Percentiles rank a stretch among this genome's conserved stretches.
Conservation (phyloP, 2,329 filamentous ascomycete genomes). For the Diaporthe ampelina region DNA sequence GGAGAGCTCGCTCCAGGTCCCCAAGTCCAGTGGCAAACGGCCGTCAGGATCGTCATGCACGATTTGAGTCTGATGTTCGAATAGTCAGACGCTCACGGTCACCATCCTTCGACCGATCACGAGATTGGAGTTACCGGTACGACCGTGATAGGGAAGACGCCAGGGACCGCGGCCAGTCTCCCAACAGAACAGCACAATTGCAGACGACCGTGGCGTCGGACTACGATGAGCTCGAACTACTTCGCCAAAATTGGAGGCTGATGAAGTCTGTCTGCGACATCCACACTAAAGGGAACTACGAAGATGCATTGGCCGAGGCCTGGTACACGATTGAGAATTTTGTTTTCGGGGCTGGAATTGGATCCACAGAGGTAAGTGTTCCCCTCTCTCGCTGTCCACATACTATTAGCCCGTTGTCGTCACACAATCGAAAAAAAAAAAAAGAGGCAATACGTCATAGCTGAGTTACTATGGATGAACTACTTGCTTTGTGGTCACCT, state of each 20-base stretch:
- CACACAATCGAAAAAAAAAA: no score
- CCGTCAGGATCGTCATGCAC: not conserved
- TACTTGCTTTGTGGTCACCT: no score
- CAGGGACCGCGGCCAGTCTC: not conserved
- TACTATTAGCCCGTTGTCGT: no score
- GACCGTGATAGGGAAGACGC: not conserved
- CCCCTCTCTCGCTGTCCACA: not conserved
- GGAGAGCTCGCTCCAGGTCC: not conserved
- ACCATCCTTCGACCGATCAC: not conserved
- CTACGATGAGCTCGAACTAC: slow-evolving; percentile 1
- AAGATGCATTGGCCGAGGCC: not conserved
- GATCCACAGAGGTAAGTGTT: not conserved
- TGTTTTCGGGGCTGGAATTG: not conserved
- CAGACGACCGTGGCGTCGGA: not conserved
- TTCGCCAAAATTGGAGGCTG: slow-evolving; percentile 9
- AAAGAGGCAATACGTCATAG: no score
- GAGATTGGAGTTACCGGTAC: no score
- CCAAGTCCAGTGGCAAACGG: not conserved
- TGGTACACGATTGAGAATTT: not conserved
- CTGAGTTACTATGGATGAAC: no score
- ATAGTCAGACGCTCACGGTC: not conserved
- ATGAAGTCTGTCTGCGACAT: not conserved
- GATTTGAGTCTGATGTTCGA: not conserved
- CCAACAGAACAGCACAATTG: not conserved
- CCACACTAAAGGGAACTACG: not conserved